A percentile compares a stretch with the other conserved stretches of the same genome.
Conservation (phyloP, 371 early-diverging fungal genomes). For the Mortierella sp. region DNA sequence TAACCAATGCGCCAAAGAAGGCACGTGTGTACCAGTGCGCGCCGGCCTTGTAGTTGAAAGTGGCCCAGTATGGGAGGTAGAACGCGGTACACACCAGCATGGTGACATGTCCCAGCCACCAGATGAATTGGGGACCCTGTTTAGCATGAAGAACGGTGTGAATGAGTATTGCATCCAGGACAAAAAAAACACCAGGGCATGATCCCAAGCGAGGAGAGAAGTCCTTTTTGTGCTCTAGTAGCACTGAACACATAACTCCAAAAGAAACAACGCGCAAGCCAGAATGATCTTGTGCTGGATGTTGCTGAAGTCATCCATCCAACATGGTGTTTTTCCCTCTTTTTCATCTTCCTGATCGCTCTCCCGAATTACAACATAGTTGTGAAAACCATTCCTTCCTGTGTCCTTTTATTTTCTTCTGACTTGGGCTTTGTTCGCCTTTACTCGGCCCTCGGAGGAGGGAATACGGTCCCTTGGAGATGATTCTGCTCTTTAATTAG, state of each 20-base stretch:
- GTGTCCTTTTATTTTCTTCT: no score
- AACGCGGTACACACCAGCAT: slow-evolving; percentile 44
- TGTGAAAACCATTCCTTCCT: no score
- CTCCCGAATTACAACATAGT: no score
- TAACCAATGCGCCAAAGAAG: slow-evolving; percentile 70
- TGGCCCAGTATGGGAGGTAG: slow-evolving; percentile 47
- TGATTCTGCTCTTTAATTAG: not conserved
- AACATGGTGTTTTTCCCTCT: no score
- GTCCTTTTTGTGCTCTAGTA: not conserved
- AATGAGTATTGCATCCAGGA: not conserved
- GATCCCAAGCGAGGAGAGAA: not conserved
- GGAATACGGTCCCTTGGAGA: no score
- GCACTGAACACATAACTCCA: no score
- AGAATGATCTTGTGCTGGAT: no score
- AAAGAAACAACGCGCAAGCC: no score
- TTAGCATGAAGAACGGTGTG: not conserved
- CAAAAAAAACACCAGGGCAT: not conserved
- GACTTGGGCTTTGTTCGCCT: no score
- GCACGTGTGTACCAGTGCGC: slow-evolving; percentile 54
- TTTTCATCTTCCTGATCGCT: no score
- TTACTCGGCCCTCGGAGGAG: not conserved
- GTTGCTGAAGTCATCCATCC: no score
- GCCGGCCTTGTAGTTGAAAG: slow-evolving; percentile 41
- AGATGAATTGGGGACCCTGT: slow-evolving; percentile 70
- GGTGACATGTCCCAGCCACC: slow-evolving; percentile 59